phyloP scores from a whole-genome alignment of 2,329 filamentous ascomycete genomes.

The Domatiomyces catenatus region DNA sequence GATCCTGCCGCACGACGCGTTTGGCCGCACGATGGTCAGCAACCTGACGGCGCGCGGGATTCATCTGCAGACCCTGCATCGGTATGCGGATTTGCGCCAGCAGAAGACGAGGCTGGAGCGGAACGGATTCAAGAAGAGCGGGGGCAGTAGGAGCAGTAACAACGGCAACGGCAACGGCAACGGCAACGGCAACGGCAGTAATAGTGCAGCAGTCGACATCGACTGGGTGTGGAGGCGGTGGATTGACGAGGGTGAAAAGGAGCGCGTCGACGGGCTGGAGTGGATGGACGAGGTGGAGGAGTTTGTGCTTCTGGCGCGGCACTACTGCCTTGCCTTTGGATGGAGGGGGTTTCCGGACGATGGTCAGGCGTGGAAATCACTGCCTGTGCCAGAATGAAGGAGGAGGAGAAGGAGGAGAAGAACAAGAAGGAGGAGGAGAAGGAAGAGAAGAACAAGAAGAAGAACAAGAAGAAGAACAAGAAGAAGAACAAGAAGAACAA shows the following conservation, averaged over 20 bases:
- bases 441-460: no score
- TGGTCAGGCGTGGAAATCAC: not conserved
- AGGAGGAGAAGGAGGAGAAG: no score
- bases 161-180: slow-evolving; percentile 5
- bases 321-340: slow-evolving; percentile 85
- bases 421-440: no score
- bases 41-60: slow-evolving; percentile 76
- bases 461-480: no score
- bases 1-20: slow-evolving; percentile 65
- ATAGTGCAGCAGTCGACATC: slow-evolving; percentile 44
- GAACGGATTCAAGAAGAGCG: slow-evolving; percentile 50
- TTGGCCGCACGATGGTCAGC: slow-evolving; percentile 80
- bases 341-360: slow-evolving; percentile 41
- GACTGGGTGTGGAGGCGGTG: slow-evolving; percentile 63
- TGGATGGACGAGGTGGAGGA: slow-evolving; percentile 93
- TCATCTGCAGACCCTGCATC: slow-evolving; percentile 63
- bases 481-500: no score
- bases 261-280: slow-evolving; percentile 62
- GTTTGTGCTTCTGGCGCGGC: slow-evolving; percentile 69
- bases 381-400: not conserved
- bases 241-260: slow-evolving; percentile 56
- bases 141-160: no score
- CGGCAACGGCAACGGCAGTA: slow-evolving; percentile 29
- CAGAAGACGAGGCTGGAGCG: slow-evolving; percentile 52
- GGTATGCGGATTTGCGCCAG: slow-evolving; percentile 51